A percentile compares a stretch with the other conserved stretches of the same genome.
Conservation (phyloP, 1,284 basidiomycete genomes). For the Agaricales sp. region DNA sequence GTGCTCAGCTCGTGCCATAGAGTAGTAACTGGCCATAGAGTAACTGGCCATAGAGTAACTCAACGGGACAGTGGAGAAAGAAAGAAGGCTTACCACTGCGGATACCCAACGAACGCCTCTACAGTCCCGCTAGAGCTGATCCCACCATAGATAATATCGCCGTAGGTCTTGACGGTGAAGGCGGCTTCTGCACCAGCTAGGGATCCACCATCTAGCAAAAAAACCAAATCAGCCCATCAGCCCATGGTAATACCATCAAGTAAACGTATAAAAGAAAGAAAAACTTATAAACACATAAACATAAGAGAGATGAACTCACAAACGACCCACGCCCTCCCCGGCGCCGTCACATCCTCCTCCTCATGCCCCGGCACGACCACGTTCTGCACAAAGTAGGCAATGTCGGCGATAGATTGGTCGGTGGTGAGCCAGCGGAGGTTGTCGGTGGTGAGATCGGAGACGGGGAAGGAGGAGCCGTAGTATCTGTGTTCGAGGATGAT, state of each 20-base stretch:
- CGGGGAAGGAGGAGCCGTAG: not conserved
- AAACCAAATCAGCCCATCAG: too few species aligned
- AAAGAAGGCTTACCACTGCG: not conserved
- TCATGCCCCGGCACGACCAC: slow-evolving; percentile 8
- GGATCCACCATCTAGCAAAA: not conserved
- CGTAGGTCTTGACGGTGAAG: not conserved
- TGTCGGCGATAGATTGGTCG: slow-evolving; percentile 11
- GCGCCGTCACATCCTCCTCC: slow-evolving; percentile 10
- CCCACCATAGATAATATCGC: not conserved
- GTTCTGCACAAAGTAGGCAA: slow-evolving; percentile 11
- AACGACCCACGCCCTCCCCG: slow-evolving; percentile 10
- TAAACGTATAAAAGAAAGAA: not conserved
- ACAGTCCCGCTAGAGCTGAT: not conserved
- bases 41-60: not conserved
- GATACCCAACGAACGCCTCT: not conserved
- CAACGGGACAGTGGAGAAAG: not conserved
- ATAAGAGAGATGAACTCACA: not conserved
- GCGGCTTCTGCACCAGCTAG: not conserved
- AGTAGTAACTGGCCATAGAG: too few species aligned
- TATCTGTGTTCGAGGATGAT: not conserved
- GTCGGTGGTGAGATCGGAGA: not conserved
- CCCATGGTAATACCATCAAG: too few species aligned
- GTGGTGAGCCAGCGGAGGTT: slow-evolving; percentile 9
- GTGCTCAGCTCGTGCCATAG: too few species aligned
- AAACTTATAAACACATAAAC: not conserved